phyloP scores from a whole-genome alignment of 2,329 filamentous ascomycete genomes.

The Simplicillium sp. region DNA sequence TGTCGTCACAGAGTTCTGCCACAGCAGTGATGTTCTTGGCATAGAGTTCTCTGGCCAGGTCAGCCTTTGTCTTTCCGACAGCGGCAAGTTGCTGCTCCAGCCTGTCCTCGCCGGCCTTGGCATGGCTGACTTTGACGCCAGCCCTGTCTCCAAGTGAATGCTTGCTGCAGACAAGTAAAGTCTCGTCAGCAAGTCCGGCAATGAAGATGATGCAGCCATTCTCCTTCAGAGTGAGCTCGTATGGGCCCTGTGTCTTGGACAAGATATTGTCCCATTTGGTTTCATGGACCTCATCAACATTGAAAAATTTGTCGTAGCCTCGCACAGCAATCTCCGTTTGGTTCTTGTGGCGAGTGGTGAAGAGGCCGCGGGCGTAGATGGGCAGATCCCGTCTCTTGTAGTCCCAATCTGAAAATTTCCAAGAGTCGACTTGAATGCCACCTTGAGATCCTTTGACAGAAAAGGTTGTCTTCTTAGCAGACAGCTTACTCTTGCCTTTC shows the following conservation, averaged over 20 bases:
- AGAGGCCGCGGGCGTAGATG: slow-evolving; percentile 87
- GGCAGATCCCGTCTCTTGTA: slow-evolving; percentile 84
- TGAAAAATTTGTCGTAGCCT: slow-evolving; percentile 99
- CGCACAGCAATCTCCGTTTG: slow-evolving; percentile 71
- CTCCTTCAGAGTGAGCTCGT: slow-evolving; percentile 94
- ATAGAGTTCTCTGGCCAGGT: slow-evolving; percentile 68
- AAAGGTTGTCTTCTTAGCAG: slow-evolving; percentile 75
- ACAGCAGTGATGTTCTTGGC: slow-evolving; percentile 86
- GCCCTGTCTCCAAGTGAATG: slow-evolving; percentile 81
- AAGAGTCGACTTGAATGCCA: slow-evolving; percentile 70
- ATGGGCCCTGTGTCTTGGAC: slow-evolving; percentile 69
- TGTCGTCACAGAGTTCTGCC: slow-evolving; percentile 91
- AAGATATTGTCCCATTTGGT: slow-evolving; percentile 80
- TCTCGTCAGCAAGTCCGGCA: slow-evolving; percentile 79
- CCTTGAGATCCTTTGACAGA: slow-evolving; percentile 52
- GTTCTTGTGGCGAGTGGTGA: slow-evolving; percentile 65
- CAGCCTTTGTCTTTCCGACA: slow-evolving; percentile 67
- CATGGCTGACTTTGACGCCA: slow-evolving; percentile 70
- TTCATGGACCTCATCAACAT: slow-evolving; percentile 69
- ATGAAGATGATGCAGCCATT: slow-evolving; percentile 99
- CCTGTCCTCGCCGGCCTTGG: slow-evolving; percentile 72
- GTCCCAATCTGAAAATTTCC: slow-evolving; percentile 91
- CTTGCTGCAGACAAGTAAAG: slow-evolving; percentile 94
- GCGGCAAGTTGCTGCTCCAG: slow-evolving; percentile 69
- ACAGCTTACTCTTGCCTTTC: slow-evolving; percentile 52